Percentiles rank a stretch among this genome's conserved stretches.
Evolutionary conservation across 1,139 yeast species (phyloP).

Genomic region (Blastobotrys elegans): DNA sequence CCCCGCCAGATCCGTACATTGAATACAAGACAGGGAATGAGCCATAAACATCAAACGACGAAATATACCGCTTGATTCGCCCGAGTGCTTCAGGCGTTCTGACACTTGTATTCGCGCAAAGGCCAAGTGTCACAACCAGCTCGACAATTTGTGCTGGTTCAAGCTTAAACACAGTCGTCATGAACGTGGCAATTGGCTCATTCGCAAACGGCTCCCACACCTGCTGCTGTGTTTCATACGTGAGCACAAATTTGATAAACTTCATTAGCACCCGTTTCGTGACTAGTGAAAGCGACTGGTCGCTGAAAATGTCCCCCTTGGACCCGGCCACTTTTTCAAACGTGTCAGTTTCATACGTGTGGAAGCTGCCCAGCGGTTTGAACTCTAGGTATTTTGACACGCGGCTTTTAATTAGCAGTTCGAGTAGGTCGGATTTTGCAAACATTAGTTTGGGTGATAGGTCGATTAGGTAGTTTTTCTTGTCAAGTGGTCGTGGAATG

Average conservation of each 20-base stretch:
- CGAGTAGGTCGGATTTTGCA: slow-evolving; percentile 79
- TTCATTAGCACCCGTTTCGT: slow-evolving; percentile 87
- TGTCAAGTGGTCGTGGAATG: slow-evolving; percentile 58
- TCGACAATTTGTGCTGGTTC: slow-evolving; percentile 74
- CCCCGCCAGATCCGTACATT: slow-evolving; percentile 96
- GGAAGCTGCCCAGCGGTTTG: slow-evolving; percentile 82
- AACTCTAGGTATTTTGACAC: slow-evolving; percentile 91
- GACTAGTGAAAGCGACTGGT: slow-evolving; percentile 67
- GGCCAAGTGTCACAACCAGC: slow-evolving; percentile 78
- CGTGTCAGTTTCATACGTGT: slow-evolving; percentile 83
- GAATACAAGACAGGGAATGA: slow-evolving; percentile 88
- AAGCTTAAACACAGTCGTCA: slow-evolving; percentile 60
- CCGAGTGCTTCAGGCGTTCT: slow-evolving; percentile 70
- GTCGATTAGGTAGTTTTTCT: slow-evolving; percentile 77
- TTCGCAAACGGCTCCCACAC: slow-evolving; percentile 53
- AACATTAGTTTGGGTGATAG: slow-evolving; percentile 84
- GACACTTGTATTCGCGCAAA: slow-evolving; percentile 47
- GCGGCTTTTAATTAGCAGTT: slow-evolving; percentile 71
- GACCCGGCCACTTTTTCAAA: slow-evolving; percentile 79
- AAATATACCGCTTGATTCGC: slow-evolving; percentile 74
- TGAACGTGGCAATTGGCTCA: slow-evolving; percentile 53
- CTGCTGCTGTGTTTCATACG: slow-evolving; percentile 51
- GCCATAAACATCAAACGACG: slow-evolving; percentile 90
- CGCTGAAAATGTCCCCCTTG: slow-evolving; percentile 91
- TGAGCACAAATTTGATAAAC: slow-evolving; percentile 81